Evolutionary conservation across 805 yeast species (phyloP).

Genomic region (Yarrowia hollandica): DNA sequence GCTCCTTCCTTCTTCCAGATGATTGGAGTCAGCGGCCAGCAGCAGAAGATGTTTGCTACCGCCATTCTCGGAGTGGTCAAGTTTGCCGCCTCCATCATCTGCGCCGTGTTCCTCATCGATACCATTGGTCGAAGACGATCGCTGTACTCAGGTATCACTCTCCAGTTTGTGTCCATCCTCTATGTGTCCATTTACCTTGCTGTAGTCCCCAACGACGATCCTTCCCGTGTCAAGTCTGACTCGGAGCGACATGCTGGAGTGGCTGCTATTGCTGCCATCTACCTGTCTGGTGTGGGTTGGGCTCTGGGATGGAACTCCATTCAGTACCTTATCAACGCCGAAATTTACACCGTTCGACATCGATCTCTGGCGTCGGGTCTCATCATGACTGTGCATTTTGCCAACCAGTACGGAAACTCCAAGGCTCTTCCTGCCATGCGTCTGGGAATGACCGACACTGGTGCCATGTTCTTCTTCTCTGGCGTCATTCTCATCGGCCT

Average conservation of each 20-base stretch:
- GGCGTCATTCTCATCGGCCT: slow-evolving; percentile 48
- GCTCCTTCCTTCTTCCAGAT: slow-evolving; percentile 54
- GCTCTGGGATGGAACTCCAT: slow-evolving; percentile 59
- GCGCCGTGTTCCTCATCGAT: slow-evolving; percentile 58
- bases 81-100: slow-evolving; percentile 49
- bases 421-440: slow-evolving; percentile 57
- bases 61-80: slow-evolving; percentile 57
- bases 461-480: slow-evolving; percentile 54
- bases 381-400: slow-evolving; percentile 57
- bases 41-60: slow-evolving; percentile 49
- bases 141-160: slow-evolving; percentile 50
- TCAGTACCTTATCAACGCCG: slow-evolving; percentile 57
- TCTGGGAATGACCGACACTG: slow-evolving; percentile 48
- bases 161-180: slow-evolving; percentile 48
- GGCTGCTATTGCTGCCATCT: slow-evolving; percentile 54
- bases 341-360: slow-evolving; percentile 53
- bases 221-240: slow-evolving; percentile 40
- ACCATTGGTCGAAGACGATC: slow-evolving; percentile 54
- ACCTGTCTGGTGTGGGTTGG: slow-evolving; percentile 57
- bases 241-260: slow-evolving; percentile 45
- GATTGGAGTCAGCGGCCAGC: slow-evolving; percentile 48
- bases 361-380: slow-evolving; percentile 53
- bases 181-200: slow-evolving; percentile 50
- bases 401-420: slow-evolving; percentile 58
- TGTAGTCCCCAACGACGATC: slow-evolving; percentile 45